Conservation (phyloP, 176 grass and related monocot genomes). For the Eleusine coracana region DNA sequence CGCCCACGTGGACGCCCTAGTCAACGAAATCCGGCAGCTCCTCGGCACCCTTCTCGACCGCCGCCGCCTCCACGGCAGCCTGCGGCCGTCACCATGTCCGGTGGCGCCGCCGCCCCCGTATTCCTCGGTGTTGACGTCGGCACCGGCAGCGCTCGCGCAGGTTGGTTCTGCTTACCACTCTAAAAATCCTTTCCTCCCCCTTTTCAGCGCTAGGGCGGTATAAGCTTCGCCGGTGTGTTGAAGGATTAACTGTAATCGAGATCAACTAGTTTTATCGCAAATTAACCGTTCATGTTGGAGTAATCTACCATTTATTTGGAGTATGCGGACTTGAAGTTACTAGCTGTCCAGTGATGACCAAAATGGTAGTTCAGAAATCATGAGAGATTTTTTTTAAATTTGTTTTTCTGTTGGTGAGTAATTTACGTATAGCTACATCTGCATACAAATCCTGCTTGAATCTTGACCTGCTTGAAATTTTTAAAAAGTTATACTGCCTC, state of each 20-base stretch:
- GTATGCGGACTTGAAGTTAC: neutral
- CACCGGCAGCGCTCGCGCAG: constrained; percentile 94
- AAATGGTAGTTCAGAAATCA: constrained; percentile 18
- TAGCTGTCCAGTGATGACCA: constrained; percentile 1
- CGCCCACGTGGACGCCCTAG: constrained; percentile 16
- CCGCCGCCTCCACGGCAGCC: constrained; percentile 12
- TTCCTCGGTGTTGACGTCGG: constrained; percentile 91
- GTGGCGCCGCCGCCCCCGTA: constrained; percentile 26
- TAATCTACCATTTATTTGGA: neutral
- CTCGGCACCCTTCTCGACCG: neutral
- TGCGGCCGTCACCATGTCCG: constrained; percentile 34
- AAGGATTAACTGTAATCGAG: neutral
- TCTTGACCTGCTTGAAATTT: neutral
- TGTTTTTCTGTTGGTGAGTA: neutral
- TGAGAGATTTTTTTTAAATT: neutral
- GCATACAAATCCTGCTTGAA: neutral
- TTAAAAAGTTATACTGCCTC: neutral
- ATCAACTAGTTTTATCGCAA: neutral
- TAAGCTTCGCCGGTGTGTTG: neutral
- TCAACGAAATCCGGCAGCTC: constrained; percentile 10
- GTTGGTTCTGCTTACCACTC: constrained; percentile 9
- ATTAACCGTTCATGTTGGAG: neutral
- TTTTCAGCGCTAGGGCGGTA: neutral
- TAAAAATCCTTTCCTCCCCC: neutral
- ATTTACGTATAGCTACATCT: neutral